A percentile compares a stretch with the other conserved stretches of the same genome.
These are phyloP conservation scores for Kurtzmaniella fragi DNA, from an alignment of 805 yeast genomes.

Conservation along the genomic window DNA sequence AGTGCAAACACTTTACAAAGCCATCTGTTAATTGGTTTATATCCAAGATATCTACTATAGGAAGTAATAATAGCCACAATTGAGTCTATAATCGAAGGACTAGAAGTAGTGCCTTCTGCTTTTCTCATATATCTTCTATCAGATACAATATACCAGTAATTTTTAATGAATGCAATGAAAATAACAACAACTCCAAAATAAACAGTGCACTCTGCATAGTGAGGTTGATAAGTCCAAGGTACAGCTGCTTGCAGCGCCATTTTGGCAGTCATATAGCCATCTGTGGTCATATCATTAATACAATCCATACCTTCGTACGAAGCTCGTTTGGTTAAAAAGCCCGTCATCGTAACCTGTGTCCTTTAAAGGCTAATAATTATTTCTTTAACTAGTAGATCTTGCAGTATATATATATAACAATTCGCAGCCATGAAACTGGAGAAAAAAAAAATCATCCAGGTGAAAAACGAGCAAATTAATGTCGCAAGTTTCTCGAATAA, in stretches of 20 bases:
- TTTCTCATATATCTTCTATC: slow-evolving; percentile 16
- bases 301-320: slow-evolving; percentile 35
- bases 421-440: no score
- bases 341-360: no score
- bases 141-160: slow-evolving; percentile 19
- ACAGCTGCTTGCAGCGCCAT: slow-evolving; percentile 25
- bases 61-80: slow-evolving; percentile 23
- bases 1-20: slow-evolving; percentile 22
- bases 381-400: no score
- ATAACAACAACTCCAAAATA: slow-evolving; percentile 38
- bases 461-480: no score
- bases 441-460: no score
- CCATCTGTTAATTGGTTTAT: slow-evolving; percentile 23
- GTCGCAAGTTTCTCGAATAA: no score
- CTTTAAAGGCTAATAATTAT: no score
- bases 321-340: no score
- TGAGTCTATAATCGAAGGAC: slow-evolving; percentile 17
- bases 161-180: slow-evolving; percentile 27
- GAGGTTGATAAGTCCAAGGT: slow-evolving; percentile 21
- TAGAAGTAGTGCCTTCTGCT: slow-evolving; percentile 1
- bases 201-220: slow-evolving; percentile 33
- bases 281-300: slow-evolving; percentile 23
- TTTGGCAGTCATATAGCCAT: slow-evolving; percentile 13
- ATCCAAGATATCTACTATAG: slow-evolving; percentile 31
- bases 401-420: no score